Evolutionary conservation across 257 asterid species (phyloP), one percentile per base, ranked within the genome.

Genomic region (Solanum rostratum): DNA sequence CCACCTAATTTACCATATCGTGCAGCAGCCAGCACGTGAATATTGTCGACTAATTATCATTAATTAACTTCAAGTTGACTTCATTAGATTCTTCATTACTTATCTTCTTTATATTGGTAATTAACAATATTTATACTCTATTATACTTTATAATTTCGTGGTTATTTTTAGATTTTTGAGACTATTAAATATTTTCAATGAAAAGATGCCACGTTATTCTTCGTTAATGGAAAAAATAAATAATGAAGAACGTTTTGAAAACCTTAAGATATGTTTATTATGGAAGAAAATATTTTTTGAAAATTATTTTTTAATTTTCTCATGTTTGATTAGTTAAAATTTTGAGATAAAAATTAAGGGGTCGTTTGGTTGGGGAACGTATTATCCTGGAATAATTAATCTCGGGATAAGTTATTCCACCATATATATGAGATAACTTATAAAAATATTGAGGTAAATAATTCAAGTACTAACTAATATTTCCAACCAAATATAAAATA

Each of bases 1-100:
- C 27, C 22, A 39, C 10, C 52, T 18, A 68, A 39, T 19, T 30
- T 15, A 66, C 46, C 49, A 39, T 37, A 69, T 69, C 63, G 46
- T 78, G 86, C 83, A 84, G 60, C 65, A 57, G 65, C 29, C n/a
- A n/a, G 65, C 85, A 85, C 88, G 86, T 85, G 88, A 53, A 85
- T 60, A 73, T 33, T 11, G 55, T 83, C 79, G 55, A 65, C 82
- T 68, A 60, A 79, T 83, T 50, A 2, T 84, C 86, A 84, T 74
- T 73, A 49, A 84, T 74, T 73, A 49, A 14, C 68, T 83, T 46
- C 16, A 81, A 83, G 92, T 89, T 91, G 94, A 90, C 92, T 84
- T 91, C 87, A 74, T 88, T 83, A 71, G 78, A 82, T 87, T 85
- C 83, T 33, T 84, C 45, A 13, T 45, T 69, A 10, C 53, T 18